These are phyloP conservation scores for Podila epicladia DNA, from an alignment of 192 early-diverging fungal species.

Conservation along the genomic window DNA sequence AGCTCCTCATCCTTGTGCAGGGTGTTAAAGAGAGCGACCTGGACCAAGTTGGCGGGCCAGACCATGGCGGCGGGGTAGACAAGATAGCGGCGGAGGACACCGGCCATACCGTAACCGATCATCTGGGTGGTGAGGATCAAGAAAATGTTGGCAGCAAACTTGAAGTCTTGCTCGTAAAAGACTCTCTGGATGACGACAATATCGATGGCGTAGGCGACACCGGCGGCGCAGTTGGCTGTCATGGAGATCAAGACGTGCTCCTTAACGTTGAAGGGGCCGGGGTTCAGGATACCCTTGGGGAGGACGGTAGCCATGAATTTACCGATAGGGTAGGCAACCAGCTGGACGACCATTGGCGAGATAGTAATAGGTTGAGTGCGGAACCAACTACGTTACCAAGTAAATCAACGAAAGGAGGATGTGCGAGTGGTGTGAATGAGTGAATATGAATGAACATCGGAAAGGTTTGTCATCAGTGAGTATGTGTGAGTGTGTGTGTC, in stretches of 20 bases:
- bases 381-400: slow-evolving; percentile 20
- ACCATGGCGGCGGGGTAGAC: slow-evolving; percentile 86
- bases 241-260: slow-evolving; percentile 63
- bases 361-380: slow-evolving; percentile 43
- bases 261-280: slow-evolving; percentile 65
- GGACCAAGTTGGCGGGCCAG: slow-evolving; percentile 60
- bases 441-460: no score
- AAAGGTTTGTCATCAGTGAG: no score
- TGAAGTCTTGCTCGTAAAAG: slow-evolving; percentile 58
- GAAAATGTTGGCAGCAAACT: slow-evolving; percentile 55
- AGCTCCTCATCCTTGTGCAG: no score
- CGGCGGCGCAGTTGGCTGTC: slow-evolving; percentile 53
- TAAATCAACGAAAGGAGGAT: no score
- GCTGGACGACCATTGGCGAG: slow-evolving; percentile 52
- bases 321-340: slow-evolving; percentile 54
- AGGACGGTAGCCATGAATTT: slow-evolving; percentile 40
- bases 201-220: slow-evolving; percentile 60
- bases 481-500: no score
- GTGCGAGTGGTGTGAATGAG: no score
- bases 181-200: slow-evolving; percentile 55
- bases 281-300: slow-evolving; percentile 45
- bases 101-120: slow-evolving; percentile 68
- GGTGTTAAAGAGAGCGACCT: no score
- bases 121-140: slow-evolving; percentile 25
- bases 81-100: slow-evolving; percentile 76